phyloP scores from a whole-genome alignment of 1,139 yeast genomes.

The Saccharomyces hybrid region DNA sequence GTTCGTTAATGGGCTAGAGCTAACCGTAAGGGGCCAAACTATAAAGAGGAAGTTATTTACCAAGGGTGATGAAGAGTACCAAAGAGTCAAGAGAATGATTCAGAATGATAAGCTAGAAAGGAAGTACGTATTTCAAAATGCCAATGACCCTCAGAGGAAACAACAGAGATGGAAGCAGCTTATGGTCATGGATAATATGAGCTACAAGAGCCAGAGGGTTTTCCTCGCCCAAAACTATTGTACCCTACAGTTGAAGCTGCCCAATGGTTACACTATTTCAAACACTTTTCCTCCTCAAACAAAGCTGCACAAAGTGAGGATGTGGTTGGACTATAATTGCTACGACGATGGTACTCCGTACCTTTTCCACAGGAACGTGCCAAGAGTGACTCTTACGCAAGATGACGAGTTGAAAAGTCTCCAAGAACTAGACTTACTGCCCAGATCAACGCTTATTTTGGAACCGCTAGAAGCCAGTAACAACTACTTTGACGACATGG shows the following conservation, averaged over 20 bases:
- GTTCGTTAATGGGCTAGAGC: background rate
- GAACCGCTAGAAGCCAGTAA: conserved; percentile 1
- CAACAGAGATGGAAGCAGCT: background rate
- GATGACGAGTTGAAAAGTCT: conserved; percentile 49
- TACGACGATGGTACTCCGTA: conserved; percentile 44
- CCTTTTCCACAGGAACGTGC: conserved; percentile 36
- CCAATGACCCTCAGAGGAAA: background rate
- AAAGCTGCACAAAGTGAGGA: conserved; percentile 42
- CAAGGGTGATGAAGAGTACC: background rate
- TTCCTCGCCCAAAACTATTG: conserved; percentile 10
- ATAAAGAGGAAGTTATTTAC: background rate
- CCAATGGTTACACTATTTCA: conserved; percentile 25
- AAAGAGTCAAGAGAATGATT: background rate
- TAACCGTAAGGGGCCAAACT: background rate
- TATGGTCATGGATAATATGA: background rate
- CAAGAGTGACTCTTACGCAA: conserved; percentile 40
- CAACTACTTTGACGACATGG: background rate
- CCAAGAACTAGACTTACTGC: conserved; percentile 45
- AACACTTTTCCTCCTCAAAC: conserved; percentile 21
- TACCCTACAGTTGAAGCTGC: conserved; percentile 23
- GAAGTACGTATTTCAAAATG: background rate
- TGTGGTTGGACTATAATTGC: conserved; percentile 53
- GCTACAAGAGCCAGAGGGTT: background rate
- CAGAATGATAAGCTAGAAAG: background rate
- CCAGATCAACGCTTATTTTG: conserved; percentile 55